Conservation (phyloP, 2,329 filamentous ascomycete species). For the Colletotrichum camelliae region DNA sequence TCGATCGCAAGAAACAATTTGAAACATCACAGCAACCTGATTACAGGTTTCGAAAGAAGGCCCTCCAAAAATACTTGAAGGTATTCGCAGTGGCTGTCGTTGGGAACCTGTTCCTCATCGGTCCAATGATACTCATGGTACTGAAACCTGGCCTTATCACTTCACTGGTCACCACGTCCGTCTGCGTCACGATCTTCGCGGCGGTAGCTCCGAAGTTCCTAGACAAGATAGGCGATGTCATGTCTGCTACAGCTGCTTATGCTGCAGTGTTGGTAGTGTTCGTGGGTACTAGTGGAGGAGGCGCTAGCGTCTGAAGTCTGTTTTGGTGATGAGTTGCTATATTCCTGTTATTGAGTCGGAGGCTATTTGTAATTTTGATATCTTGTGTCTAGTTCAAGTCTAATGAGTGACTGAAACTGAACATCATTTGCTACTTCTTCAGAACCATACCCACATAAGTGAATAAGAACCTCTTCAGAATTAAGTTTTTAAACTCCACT, state of each 20-base stretch:
- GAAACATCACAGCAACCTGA: neutral
- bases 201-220: fast-evolving
- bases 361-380: too few species aligned
- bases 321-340: too few species aligned
- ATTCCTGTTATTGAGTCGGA: too few species aligned
- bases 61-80: neutral
- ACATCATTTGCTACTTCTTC: too few species aligned
- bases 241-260: neutral
- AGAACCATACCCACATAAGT: too few species aligned
- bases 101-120: neutral
- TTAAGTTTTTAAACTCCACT: too few species aligned
- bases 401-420: too few species aligned
- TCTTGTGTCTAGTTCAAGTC: too few species aligned
- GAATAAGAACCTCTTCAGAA: too few species aligned
- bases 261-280: neutral
- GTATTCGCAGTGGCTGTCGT: neutral
- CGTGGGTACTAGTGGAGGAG: neutral
- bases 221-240: neutral
- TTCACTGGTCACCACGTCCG: neutral
- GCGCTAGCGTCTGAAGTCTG: neutral
- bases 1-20: too few species aligned
- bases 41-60: neutral
- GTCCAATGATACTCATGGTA: neutral
- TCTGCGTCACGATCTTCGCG: neutral
- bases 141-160: neutral